Evolutionary conservation across 2,329 filamentous ascomycete genomes (phyloP).

Genomic region (Dissoconium aciculare): DNA sequence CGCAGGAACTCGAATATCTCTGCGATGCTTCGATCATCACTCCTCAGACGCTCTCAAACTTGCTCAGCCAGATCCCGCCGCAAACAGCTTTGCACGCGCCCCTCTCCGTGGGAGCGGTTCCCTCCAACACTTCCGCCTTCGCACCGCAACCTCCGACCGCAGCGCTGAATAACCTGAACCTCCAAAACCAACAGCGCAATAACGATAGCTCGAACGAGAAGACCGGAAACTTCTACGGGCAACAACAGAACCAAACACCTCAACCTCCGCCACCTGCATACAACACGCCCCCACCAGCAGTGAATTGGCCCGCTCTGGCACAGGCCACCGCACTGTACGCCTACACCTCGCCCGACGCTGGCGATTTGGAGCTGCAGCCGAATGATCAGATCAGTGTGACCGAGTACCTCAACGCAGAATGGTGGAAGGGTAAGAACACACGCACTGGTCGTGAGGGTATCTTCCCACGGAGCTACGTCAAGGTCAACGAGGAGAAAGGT

Average conservation of each 20-base stretch:
- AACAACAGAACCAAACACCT: conserved; percentile 22
- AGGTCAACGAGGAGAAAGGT: conserved; percentile 50
- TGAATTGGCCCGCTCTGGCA: conserved; percentile 42
- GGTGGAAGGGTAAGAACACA: conserved; percentile 84
- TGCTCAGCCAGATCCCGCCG: conserved; percentile 58
- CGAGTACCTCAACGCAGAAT: conserved; percentile 92
- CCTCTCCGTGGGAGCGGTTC: conserved; percentile 24
- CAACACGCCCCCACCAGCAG: conserved; percentile 35
- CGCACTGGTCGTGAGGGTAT: conserved; percentile 77
- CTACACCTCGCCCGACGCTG: conserved; percentile 65
- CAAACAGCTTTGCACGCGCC: conserved; percentile 44
- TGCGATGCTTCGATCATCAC: conserved; percentile 68
- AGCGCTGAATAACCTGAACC: conserved; percentile 22
- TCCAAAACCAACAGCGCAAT: conserved; percentile 17
- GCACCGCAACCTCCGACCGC: conserved; percentile 15
- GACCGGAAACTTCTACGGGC: conserved; percentile 25
- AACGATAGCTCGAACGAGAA: conserved; percentile 23
- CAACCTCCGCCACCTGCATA: conserved; percentile 38
- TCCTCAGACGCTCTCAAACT: conserved; percentile 57
- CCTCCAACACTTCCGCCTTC: conserved; percentile 15
- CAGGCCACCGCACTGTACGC: conserved; percentile 70
- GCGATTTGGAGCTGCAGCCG: conserved; percentile 66
- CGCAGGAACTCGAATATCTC: conserved; percentile 77
- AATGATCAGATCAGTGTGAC: conserved; percentile 68
- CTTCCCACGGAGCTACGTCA: conserved; percentile 85